Conservation (phyloP, 148 eudicot species). For the Simmondsia chinensis region DNA sequence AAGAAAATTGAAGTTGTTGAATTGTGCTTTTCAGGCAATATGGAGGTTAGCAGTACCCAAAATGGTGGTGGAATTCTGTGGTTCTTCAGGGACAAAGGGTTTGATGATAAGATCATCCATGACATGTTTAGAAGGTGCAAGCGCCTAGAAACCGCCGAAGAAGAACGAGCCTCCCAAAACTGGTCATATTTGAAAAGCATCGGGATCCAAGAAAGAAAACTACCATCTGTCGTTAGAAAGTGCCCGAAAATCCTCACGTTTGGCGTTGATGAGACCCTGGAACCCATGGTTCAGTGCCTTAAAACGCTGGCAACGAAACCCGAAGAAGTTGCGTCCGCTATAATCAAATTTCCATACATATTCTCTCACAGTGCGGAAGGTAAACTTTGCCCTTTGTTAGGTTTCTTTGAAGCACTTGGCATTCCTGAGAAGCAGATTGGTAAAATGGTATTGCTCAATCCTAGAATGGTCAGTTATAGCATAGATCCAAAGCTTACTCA, state of each 20-base stretch:
- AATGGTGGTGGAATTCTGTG: conserved; percentile 48
- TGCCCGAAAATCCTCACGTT: conserved; percentile 90
- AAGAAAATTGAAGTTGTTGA: not conserved
- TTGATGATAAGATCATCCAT: conserved; percentile 64
- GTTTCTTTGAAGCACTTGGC: conserved; percentile 87
- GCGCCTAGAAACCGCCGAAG: conserved; percentile 50
- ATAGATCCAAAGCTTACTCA: conserved; percentile 77
- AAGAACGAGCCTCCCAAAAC: conserved; percentile 61
- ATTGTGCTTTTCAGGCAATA: conserved; percentile 24
- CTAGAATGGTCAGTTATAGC: conserved; percentile 88
- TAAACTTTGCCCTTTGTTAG: conserved; percentile 87
- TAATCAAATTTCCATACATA: conserved; percentile 79
- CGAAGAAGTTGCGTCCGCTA: conserved; percentile 63
- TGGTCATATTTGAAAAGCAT: conserved; percentile 79
- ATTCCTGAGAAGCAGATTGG: conserved; percentile 72
- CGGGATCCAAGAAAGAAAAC: conserved; percentile 86
- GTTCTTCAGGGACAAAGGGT: conserved; percentile 94
- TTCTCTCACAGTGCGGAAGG: conserved; percentile 77
- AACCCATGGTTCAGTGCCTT: conserved; percentile 88
- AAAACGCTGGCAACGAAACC: conserved; percentile 70
- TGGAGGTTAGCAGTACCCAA: conserved; percentile 59
- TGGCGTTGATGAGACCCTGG: conserved; percentile 62
- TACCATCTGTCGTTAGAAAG: conserved; percentile 57
- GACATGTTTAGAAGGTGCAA: conserved; percentile 81
- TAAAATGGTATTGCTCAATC: conserved; percentile 74